A percentile compares a stretch with the other conserved stretches of the same genome.
These are phyloP conservation scores for Zasmidium citrigriseum DNA, from an alignment of 2,329 filamentous ascomycete species.

Conservation along the genomic window DNA sequence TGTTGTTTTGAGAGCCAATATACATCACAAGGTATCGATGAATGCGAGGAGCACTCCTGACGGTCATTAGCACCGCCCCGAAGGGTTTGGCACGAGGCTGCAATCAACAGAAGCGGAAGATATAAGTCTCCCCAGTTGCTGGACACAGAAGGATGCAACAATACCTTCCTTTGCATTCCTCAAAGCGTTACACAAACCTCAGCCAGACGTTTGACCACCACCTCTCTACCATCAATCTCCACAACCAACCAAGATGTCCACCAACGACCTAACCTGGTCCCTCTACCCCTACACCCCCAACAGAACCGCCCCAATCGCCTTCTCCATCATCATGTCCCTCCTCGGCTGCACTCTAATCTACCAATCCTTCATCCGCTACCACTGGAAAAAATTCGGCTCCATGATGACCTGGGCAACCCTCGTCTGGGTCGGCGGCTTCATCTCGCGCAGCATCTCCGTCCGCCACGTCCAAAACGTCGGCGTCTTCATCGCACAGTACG, in stretches of 20 bases:
- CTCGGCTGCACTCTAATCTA: conserved; percentile 54
- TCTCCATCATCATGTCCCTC: conserved; percentile 50
- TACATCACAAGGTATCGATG: no score
- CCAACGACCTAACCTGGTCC: conserved; percentile 18
- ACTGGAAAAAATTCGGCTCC: conserved; percentile 27
- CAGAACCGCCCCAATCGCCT: conserved; percentile 56
- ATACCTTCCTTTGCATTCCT: no score
- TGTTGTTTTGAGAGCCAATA: no score
- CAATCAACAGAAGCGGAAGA: no score
- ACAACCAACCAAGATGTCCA: background rate
- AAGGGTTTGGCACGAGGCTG: no score
- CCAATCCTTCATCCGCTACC: conserved; percentile 47
- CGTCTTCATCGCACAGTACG: conserved; percentile 43
- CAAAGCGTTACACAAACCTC: no score
- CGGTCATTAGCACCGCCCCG: no score
- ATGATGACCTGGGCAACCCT: conserved; percentile 29
- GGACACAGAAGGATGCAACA: no score
- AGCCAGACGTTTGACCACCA: background rate
- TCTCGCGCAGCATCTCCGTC: conserved; percentile 55
- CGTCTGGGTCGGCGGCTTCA: conserved; percentile 53
- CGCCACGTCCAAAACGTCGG: conserved; percentile 49
- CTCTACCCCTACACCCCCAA: conserved; percentile 46
- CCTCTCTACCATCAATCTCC: background rate
- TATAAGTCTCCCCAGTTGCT: no score
- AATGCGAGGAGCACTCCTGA: no score